These are phyloP conservation scores for Camellia granthamiana DNA, from an alignment of 148 eudicot species.

Conservation along the genomic window DNA sequence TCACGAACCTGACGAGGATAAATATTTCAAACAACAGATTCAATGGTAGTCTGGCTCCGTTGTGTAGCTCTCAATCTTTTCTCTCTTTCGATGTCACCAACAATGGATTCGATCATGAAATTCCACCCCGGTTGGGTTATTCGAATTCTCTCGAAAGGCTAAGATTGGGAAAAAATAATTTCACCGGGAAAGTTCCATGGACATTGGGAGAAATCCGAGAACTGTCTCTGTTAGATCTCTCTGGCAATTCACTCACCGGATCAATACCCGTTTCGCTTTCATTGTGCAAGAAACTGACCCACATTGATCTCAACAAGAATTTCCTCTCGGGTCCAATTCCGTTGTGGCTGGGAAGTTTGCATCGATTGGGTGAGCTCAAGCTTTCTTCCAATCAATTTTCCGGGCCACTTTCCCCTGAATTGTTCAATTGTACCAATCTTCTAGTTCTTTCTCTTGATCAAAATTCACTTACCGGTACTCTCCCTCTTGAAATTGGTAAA, in stretches of 20 bases:
- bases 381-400: conserved; percentile 69
- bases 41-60: conserved; percentile 70
- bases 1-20: no score
- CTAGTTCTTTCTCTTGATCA: conserved; percentile 63
- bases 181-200: conserved; percentile 71
- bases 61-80: conserved; percentile 66
- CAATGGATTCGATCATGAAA: conserved; percentile 70
- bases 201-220: conserved; percentile 53
- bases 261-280: conserved; percentile 64
- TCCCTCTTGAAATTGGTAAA: conserved; percentile 60
- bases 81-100: conserved; percentile 89
- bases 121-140: conserved; percentile 60
- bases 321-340: conserved; percentile 70
- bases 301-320: conserved; percentile 78
- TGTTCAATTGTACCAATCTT: conserved; percentile 75
- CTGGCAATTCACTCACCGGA: conserved; percentile 69
- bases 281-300: conserved; percentile 61
- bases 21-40: conserved; percentile 14
- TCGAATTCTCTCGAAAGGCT: conserved; percentile 70
- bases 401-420: conserved; percentile 63
- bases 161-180: conserved; percentile 69
- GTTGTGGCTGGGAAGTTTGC: conserved; percentile 76
- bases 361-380: conserved; percentile 76
- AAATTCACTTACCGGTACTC: conserved; percentile 59
- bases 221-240: conserved; percentile 69